These are phyloP conservation scores for Metarhizium anisopliae DNA, from an alignment of 2,329 filamentous ascomycete species.

Conservation along the genomic window DNA sequence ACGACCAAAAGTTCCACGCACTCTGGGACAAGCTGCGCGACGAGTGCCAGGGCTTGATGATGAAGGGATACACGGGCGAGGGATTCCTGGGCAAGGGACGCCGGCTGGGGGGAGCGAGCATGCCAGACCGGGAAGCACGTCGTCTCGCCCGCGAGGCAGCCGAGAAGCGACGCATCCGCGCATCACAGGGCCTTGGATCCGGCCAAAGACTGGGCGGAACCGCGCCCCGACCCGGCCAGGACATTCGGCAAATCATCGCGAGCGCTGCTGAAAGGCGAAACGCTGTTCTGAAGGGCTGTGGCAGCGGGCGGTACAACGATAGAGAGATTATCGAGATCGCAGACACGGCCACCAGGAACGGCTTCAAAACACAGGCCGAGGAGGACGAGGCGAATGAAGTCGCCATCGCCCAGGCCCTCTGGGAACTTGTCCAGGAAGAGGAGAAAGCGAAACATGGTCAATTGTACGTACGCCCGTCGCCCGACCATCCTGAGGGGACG, in stretches of 20 bases:
- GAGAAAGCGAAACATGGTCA: slow-evolving; percentile 45
- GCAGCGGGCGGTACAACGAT: slow-evolving; percentile 57
- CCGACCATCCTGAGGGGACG: slow-evolving; percentile 5
- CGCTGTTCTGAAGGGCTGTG: slow-evolving; percentile 64
- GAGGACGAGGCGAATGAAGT: slow-evolving; percentile 83
- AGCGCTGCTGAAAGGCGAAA: slow-evolving; percentile 62
- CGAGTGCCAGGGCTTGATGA: slow-evolving; percentile 66
- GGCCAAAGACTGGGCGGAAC: slow-evolving; percentile 66
- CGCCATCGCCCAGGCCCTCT: slow-evolving; percentile 77
- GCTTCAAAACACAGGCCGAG: slow-evolving; percentile 75
- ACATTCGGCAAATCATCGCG: slow-evolving; percentile 65
- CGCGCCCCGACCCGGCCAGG: slow-evolving; percentile 41
- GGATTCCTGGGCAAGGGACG: slow-evolving; percentile 73
- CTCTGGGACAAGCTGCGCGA: slow-evolving; percentile 86
- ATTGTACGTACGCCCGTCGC: not conserved
- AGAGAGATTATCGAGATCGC: slow-evolving; percentile 56
- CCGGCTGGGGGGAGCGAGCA: slow-evolving; percentile 56
- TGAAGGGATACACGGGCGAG: slow-evolving; percentile 85
- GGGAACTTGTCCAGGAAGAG: slow-evolving; percentile 76
- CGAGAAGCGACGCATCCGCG: slow-evolving; percentile 54
- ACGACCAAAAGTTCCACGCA: slow-evolving; percentile 73
- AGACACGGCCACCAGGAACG: slow-evolving; percentile 56
- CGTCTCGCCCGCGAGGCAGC: slow-evolving; percentile 65
- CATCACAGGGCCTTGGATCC: slow-evolving; percentile 50
- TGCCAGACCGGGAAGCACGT: slow-evolving; percentile 65